Conservation (phyloP, 2,329 filamentous ascomycete genomes). For the Scytalidium sp. region DNA sequence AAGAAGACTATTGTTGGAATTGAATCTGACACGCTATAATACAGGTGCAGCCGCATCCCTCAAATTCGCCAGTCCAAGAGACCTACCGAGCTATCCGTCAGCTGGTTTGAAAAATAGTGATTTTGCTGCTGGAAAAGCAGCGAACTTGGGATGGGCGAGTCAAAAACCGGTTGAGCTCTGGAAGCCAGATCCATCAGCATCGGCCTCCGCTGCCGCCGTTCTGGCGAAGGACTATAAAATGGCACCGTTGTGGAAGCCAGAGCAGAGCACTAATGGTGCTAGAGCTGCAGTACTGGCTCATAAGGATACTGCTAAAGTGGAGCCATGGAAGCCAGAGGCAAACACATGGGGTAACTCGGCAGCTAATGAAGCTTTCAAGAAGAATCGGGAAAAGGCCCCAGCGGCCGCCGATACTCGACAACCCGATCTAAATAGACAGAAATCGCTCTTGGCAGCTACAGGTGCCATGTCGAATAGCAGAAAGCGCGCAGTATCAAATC, state of each 20-base stretch:
- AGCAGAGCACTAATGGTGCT: slow-evolving; percentile 62
- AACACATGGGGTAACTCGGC: slow-evolving; percentile 58
- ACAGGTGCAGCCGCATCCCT: slow-evolving; percentile 58
- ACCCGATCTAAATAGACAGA: slow-evolving; percentile 51
- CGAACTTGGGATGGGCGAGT: slow-evolving; percentile 69
- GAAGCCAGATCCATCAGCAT: slow-evolving; percentile 60
- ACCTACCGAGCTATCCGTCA: slow-evolving; percentile 73
- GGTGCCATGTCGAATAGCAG: slow-evolving; percentile 65
- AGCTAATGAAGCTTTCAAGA: slow-evolving; percentile 64
- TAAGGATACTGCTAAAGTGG: slow-evolving; percentile 47
- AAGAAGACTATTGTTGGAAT: slow-evolving; percentile 1
- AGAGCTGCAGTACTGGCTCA: slow-evolving; percentile 72
- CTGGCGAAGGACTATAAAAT: slow-evolving; percentile 57
- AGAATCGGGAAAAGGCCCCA: slow-evolving; percentile 35
- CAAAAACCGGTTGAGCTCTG: slow-evolving; percentile 63
- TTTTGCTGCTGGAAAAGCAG: slow-evolving; percentile 70
- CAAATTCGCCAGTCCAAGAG: slow-evolving; percentile 69
- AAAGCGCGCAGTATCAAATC: slow-evolving; percentile 60
- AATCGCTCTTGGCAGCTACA: slow-evolving; percentile 72
- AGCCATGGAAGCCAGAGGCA: slow-evolving; percentile 48
- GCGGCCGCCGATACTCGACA: slow-evolving; percentile 43
- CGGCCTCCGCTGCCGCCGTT: slow-evolving; percentile 57
- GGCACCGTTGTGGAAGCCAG: slow-evolving; percentile 56
- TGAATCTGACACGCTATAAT: slow-evolving; percentile 10
- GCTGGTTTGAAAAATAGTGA: slow-evolving; percentile 53